Conservation (phyloP, 179 eudicot species). For the Patellifolia procumbens region DNA sequence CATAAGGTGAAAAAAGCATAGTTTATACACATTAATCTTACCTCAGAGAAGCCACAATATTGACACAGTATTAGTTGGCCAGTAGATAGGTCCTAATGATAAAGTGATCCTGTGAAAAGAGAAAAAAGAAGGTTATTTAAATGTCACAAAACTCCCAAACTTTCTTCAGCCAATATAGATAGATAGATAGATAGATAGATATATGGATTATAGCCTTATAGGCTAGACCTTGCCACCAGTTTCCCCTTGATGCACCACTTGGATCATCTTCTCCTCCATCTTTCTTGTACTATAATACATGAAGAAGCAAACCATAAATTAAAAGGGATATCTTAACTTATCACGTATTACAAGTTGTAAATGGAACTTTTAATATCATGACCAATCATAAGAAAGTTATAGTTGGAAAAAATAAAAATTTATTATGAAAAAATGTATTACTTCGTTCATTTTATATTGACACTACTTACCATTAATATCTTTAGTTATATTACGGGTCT, state of each 20-base stretch:
- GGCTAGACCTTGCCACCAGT: constrained; percentile 58
- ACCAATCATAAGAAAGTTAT: too few relatives aligned
- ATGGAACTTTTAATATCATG: too few relatives aligned
- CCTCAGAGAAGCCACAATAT: constrained; percentile 28
- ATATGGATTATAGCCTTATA: too few relatives aligned
- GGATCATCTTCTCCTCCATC: constrained; percentile 43
- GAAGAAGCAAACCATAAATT: constrained; percentile 18
- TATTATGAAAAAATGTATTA: too few relatives aligned
- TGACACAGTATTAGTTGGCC: constrained; percentile 9
- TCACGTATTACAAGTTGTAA: too few relatives aligned
- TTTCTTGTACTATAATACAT: constrained; percentile 42
- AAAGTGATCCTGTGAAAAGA: constrained; percentile 42
- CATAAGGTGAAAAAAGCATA: not conserved
- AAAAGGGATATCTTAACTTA: too few relatives aligned
- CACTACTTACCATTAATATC: too few relatives aligned
- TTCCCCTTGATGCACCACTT: constrained; percentile 45
- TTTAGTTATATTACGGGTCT: too few relatives aligned
- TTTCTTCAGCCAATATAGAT: too few relatives aligned
- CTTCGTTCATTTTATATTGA: too few relatives aligned
- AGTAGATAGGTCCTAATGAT: constrained; percentile 27
- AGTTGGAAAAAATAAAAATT: too few relatives aligned
- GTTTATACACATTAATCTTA: not conserved
- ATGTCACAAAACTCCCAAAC: not conserved
- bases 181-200: too few relatives aligned
- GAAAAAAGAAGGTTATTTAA: not conserved